Evolutionary conservation across 805 yeast genomes (phyloP).

Genomic region (Candida methanosorbosa): DNA sequence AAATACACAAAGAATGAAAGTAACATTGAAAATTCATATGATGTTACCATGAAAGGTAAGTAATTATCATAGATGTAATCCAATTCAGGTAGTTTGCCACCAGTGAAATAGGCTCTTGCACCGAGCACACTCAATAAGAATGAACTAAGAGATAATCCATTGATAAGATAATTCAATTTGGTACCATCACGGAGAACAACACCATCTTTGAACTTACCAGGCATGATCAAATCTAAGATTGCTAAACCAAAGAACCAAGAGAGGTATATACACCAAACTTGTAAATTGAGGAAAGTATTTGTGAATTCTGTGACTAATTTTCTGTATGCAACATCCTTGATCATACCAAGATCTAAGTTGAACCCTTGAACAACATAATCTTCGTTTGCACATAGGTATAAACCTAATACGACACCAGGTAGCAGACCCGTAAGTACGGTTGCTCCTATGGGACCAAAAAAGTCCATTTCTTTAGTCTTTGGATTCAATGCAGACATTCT

Average conservation of each 20-base stretch:
- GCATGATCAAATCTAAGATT: constrained; percentile 53
- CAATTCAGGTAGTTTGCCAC: constrained; percentile 56
- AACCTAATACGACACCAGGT: constrained; percentile 51
- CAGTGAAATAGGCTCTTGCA: constrained; percentile 43
- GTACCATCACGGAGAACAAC: constrained; percentile 70
- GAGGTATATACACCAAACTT: constrained; percentile 56
- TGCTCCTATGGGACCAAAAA: constrained; percentile 74
- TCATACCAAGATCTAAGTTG: constrained; percentile 28
- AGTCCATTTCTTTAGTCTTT: constrained; percentile 59
- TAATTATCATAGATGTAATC: constrained; percentile 65
- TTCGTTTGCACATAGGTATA: constrained; percentile 58
- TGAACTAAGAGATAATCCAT: constrained; percentile 56
- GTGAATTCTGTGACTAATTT: constrained; percentile 12
- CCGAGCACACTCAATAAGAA: constrained; percentile 29
- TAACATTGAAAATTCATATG: constrained; percentile 54
- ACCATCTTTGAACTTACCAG: constrained; percentile 73
- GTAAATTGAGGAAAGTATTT: constrained; percentile 30
- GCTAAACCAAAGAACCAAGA: constrained; percentile 67
- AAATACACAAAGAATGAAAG: constrained; percentile 61
- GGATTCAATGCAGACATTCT: constrained; percentile 49
- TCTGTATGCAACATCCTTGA: constrained; percentile 15
- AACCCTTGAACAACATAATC: constrained; percentile 43
- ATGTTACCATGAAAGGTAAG: constrained; percentile 51
- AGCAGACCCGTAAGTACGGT: constrained; percentile 53
- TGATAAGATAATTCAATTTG: constrained; percentile 63